Evolutionary conservation across 768 basidiomycete genomes (phyloP).

Genomic region (Boletus reticuloceps): DNA sequence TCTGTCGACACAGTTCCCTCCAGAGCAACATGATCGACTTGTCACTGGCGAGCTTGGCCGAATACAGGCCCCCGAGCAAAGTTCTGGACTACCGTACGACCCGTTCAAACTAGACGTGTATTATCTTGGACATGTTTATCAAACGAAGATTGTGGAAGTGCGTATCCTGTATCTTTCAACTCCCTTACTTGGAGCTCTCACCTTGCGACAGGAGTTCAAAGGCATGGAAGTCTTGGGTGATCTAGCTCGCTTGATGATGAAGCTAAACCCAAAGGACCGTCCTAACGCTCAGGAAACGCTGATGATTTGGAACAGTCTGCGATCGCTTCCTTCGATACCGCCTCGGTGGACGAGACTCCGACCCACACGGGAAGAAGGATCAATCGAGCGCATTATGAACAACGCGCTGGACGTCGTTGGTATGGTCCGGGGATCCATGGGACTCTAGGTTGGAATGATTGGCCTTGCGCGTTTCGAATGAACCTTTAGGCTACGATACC

Average conservation of each 20-base stretch:
- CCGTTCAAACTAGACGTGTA: slow-evolving; percentile 30
- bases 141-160: slow-evolving; percentile 14
- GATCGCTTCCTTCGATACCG: not conserved
- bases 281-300: not conserved
- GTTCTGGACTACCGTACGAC: slow-evolving; percentile 20
- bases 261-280: slow-evolving; percentile 4
- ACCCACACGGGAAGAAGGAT: slow-evolving; percentile 2
- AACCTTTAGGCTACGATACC: no score
- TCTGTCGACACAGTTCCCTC: slow-evolving; percentile 27
- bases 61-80: slow-evolving; percentile 22
- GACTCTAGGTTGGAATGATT: not conserved
- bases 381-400: slow-evolving; percentile 14
- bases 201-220: slow-evolving; percentile 4
- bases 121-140: slow-evolving; percentile 25
- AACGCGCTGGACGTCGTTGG: slow-evolving; percentile 11
- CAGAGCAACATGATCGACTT: not conserved
- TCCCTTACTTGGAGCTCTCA: not conserved
- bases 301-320: slow-evolving; percentile 8
- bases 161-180: not conserved
- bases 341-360: slow-evolving; percentile 13
- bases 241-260: slow-evolving; percentile 5
- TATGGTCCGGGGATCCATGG: slow-evolving; percentile 8
- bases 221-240: slow-evolving; percentile 1
- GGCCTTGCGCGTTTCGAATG: no score
- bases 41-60: slow-evolving; percentile 11